Evolutionary conservation across 257 asterid species (phyloP).

Genomic region (Henckelia pumila): DNA sequence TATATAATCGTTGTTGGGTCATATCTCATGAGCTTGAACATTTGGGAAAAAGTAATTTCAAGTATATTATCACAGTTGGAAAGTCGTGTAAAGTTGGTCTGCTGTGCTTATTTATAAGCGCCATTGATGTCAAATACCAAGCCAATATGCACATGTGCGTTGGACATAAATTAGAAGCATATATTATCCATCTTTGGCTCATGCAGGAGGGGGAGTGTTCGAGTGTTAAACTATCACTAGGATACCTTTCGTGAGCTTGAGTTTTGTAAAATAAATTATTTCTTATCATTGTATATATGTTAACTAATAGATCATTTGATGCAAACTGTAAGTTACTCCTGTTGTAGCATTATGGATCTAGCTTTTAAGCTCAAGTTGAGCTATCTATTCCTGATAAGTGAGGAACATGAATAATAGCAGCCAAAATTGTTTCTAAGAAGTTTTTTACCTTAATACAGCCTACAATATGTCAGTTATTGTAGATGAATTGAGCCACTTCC

Average conservation of each 20-base stretch:
- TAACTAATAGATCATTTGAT: neutral
- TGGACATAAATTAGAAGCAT: too few relatives aligned
- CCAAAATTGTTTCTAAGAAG: neutral
- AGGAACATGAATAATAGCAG: neutral
- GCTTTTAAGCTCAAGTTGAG: neutral
- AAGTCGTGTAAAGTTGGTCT: too few relatives aligned
- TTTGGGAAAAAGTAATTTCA: neutral
- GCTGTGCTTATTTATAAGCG: too few relatives aligned
- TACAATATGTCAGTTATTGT: neutral
- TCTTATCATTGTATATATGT: neutral
- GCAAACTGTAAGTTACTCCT: constrained; percentile 8
- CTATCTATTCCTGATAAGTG: neutral
- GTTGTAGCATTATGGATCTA: neutral
- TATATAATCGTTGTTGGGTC: neutral
- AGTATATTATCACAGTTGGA: neutral
- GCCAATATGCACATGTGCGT: neutral
- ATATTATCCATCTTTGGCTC: too few relatives aligned
- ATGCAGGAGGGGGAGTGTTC: too few relatives aligned
- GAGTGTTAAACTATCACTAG: too few relatives aligned
- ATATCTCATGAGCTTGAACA: neutral
- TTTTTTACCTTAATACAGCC: neutral
- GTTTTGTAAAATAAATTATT: neutral
- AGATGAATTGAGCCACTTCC: neutral
- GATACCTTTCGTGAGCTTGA: neutral
- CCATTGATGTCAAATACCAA: neutral